These are phyloP conservation scores for Fusarium sp. DNA, from an alignment of 2,329 filamentous ascomycete species.

Conservation along the genomic window DNA sequence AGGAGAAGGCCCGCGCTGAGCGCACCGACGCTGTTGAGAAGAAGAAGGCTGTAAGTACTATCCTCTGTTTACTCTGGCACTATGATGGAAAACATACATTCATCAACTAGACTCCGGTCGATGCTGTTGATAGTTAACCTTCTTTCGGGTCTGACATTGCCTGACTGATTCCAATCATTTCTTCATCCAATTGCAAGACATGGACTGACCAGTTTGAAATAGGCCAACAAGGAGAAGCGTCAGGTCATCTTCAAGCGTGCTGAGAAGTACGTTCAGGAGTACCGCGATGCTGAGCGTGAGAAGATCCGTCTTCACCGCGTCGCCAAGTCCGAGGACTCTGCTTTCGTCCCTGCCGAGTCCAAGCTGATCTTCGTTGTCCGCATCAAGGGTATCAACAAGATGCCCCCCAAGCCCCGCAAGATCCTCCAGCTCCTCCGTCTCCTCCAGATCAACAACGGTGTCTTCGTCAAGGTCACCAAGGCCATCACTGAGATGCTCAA, in stretches of 20 bases:
- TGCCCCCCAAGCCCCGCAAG: conserved; percentile 99
- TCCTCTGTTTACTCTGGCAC: conserved; percentile 46
- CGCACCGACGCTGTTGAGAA: conserved; percentile 81
- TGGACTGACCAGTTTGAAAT: conserved; percentile 51
- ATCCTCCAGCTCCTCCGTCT: conserved; percentile 99
- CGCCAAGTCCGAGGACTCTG: conserved; percentile 90
- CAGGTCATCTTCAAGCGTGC: conserved; percentile 99
- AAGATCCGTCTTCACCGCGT: conserved; percentile 92
- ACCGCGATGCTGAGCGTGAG: conserved; percentile 97
- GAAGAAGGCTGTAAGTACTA: conserved; percentile 86
- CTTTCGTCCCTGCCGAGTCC: conserved; percentile 93
- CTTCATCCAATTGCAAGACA: conserved; percentile 23
- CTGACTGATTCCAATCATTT: conserved; percentile 43
- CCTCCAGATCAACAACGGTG: conserved; percentile 99
- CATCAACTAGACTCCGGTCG: conserved; percentile 93
- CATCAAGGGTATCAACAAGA: conserved; percentile 99
- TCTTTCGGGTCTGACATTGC: conserved; percentile 96
- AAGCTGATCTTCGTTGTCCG: conserved; percentile 98
- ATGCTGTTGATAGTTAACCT: conserved; percentile 99
- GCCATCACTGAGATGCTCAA: conserved; percentile 97
- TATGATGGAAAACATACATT: conserved; percentile 88
- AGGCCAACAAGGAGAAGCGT: conserved; percentile 99
- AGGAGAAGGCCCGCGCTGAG: conserved; percentile 98
- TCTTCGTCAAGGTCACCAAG: conserved; percentile 98
- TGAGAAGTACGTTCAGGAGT: conserved; percentile 99